These are phyloP conservation scores for Pyrrhoderma lamaoense DNA, from an alignment of 1,284 basidiomycete genomes.

Conservation along the genomic window DNA sequence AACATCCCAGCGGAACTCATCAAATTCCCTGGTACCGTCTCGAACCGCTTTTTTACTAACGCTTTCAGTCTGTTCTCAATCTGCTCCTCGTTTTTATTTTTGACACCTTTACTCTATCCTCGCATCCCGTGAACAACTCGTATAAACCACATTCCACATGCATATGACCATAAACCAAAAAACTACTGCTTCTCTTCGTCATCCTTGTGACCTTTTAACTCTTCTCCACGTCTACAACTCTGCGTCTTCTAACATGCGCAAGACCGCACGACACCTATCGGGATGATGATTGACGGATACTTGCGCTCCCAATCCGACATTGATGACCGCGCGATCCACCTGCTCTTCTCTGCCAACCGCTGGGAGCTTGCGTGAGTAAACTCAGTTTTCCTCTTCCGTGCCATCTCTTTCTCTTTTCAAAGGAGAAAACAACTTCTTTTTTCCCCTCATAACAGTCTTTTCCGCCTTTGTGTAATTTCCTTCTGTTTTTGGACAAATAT, in stretches of 20 bases:
- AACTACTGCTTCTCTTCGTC: background rate
- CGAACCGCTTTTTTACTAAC: background rate
- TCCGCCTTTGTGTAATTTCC: too few relatives aligned
- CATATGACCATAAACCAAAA: too few relatives aligned
- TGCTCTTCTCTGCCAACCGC: slow-evolving; percentile 94
- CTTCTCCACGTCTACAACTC: background rate
- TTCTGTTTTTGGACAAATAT: too few relatives aligned
- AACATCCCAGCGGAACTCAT: slow-evolving; percentile 44
- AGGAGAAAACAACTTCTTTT: too few relatives aligned
- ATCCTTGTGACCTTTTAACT: background rate
- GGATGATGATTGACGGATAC: slow-evolving; percentile 92
- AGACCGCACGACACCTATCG: slow-evolving; percentile 92
- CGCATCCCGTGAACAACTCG: too few relatives aligned
- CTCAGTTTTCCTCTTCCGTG: background rate
- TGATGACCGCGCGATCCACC: slow-evolving; percentile 88
- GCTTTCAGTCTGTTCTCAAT: background rate
- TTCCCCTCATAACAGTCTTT: too few relatives aligned
- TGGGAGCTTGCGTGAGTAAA: slow-evolving; percentile 80
- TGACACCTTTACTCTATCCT: too few relatives aligned
- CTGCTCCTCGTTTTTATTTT: background rate
- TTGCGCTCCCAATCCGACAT: slow-evolving; percentile 78
- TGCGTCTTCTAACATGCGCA: slow-evolving; percentile 5
- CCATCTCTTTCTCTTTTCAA: background rate
- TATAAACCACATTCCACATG: too few relatives aligned
- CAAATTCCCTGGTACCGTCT: slow-evolving; percentile 77